These are phyloP conservation scores for Diplodia corticola DNA, from an alignment of 2,329 filamentous ascomycete species.

Conservation along the genomic window DNA sequence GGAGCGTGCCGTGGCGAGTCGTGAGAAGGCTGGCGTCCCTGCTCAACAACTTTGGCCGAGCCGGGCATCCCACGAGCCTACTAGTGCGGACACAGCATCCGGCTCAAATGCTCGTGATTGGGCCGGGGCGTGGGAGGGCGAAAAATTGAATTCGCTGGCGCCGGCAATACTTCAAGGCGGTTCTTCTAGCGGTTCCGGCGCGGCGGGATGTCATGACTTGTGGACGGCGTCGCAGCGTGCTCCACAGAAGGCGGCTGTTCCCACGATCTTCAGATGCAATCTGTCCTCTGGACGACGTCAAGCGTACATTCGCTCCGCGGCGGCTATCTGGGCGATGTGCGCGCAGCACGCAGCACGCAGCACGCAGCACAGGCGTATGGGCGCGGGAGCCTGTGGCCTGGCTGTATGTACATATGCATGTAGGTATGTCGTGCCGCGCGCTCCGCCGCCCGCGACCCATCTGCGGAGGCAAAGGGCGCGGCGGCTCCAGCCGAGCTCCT, in stretches of 20 bases:
- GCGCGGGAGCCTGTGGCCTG: slow-evolving; percentile 21
- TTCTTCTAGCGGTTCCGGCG: slow-evolving; percentile 11
- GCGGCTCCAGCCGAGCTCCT: slow-evolving; percentile 19
- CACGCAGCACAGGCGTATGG: slow-evolving; percentile 13
- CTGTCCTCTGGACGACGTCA: slow-evolving; percentile 19
- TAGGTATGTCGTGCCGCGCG: slow-evolving; percentile 23
- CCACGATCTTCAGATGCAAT: slow-evolving; percentile 21
- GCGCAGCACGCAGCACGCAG: slow-evolving; percentile 16
- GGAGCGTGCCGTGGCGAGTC: slow-evolving; percentile 3
- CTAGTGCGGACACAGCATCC: slow-evolving; percentile 14
- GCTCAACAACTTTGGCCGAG: slow-evolving; percentile 13
- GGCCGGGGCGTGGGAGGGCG: slow-evolving; percentile 3
- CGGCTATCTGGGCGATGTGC: slow-evolving; percentile 17
- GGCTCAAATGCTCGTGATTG: slow-evolving; percentile 14
- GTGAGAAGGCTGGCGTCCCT: neutral
- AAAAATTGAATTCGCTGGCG: slow-evolving; percentile 20
- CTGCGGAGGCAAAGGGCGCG: slow-evolving; percentile 19
- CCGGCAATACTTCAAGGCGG: slow-evolving; percentile 14
- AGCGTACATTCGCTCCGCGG: slow-evolving; percentile 15
- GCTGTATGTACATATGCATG: slow-evolving; percentile 23
- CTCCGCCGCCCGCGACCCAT: slow-evolving; percentile 15
- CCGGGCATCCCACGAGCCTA: neutral
- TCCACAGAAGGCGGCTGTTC: slow-evolving; percentile 8
- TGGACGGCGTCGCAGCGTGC: neutral
- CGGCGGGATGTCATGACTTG: neutral